Percentiles rank a stretch among this genome's conserved stretches.
These are phyloP conservation scores for Colletotrichum spinosum DNA, from an alignment of 2,329 filamentous ascomycete species.

Conservation along the genomic window DNA sequence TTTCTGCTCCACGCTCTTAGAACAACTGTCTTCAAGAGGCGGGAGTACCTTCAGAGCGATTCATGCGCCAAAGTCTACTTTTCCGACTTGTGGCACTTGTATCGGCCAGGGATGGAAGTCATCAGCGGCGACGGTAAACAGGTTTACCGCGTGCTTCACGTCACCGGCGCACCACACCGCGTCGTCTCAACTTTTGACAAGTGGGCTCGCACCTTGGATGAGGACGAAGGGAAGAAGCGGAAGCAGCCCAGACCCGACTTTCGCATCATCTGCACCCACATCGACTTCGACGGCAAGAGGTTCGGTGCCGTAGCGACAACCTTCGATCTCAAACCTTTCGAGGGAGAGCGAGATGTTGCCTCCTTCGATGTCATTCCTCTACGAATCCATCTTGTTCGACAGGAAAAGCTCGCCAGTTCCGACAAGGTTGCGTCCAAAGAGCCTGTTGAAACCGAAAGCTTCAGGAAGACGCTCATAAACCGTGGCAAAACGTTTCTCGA, in stretches of 20 bases:
- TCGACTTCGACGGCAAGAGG: neutral
- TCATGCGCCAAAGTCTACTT: neutral
- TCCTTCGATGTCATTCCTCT: neutral
- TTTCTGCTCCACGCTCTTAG: neutral
- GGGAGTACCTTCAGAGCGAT: neutral
- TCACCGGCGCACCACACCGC: neutral
- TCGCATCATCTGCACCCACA: neutral
- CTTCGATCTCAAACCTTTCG: neutral
- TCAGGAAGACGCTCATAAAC: neutral
- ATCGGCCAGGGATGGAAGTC: neutral
- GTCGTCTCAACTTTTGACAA: neutral
- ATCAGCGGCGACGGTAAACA: neutral
- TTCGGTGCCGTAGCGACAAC: neutral
- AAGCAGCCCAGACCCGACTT: neutral
- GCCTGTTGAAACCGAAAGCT: neutral
- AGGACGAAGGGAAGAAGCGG: neutral
- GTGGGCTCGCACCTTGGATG: neutral
- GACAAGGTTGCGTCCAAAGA: accelerated
- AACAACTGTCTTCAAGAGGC: accelerated
- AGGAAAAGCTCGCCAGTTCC: neutral
- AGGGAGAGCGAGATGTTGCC: neutral
- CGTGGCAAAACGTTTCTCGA: neutral
- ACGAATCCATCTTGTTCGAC: neutral
- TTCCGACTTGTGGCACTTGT: neutral
- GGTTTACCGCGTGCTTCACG: neutral